Evolutionary conservation across 129 eudicot genomes (phyloP).

Genomic region (Lactuca saligna): DNA sequence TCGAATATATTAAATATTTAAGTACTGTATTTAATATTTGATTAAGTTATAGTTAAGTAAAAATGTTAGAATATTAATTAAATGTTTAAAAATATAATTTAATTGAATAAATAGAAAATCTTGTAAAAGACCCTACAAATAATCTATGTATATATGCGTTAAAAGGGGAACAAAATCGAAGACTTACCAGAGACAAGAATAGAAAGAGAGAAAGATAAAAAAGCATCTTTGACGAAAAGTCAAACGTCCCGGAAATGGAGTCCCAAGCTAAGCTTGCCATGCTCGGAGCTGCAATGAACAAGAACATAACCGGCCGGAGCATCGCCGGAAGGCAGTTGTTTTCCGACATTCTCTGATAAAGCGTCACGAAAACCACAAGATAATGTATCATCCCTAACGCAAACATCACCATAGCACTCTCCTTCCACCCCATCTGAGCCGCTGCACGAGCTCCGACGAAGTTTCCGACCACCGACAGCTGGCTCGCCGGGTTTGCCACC

Average conservation of each 20-base stretch:
- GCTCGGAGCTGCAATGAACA: conserved; percentile 66
- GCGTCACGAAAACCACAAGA: conserved; percentile 58
- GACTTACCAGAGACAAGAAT: conserved; percentile 55
- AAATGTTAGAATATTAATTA: too few relatives aligned
- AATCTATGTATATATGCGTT: not conserved
- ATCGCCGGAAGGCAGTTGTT: conserved; percentile 35
- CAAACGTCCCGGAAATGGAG: conserved; percentile 50
- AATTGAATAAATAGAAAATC: too few relatives aligned
- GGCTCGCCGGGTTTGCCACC: conserved; percentile 66
- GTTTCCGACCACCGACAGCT: conserved; percentile 57
- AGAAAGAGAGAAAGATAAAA: conserved; percentile 62
- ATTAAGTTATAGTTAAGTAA: too few relatives aligned
- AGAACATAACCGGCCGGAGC: conserved; percentile 59
- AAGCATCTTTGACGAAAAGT: conserved; percentile 58
- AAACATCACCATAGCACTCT: conserved; percentile 53
- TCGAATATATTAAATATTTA: too few relatives aligned
- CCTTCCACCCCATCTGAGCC: conserved; percentile 62
- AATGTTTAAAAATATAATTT: too few relatives aligned
- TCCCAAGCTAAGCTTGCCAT: conserved; percentile 81
- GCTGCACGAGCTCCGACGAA: conserved; percentile 54
- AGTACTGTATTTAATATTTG: too few relatives aligned
- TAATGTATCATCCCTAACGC: conserved; percentile 57
- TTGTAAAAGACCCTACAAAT: too few relatives aligned
- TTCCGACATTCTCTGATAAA: conserved; percentile 51
- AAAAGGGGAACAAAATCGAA: not conserved